Evolutionary conservation across 441 rosid species (phyloP).

Genomic region (Melastoma candidum): DNA sequence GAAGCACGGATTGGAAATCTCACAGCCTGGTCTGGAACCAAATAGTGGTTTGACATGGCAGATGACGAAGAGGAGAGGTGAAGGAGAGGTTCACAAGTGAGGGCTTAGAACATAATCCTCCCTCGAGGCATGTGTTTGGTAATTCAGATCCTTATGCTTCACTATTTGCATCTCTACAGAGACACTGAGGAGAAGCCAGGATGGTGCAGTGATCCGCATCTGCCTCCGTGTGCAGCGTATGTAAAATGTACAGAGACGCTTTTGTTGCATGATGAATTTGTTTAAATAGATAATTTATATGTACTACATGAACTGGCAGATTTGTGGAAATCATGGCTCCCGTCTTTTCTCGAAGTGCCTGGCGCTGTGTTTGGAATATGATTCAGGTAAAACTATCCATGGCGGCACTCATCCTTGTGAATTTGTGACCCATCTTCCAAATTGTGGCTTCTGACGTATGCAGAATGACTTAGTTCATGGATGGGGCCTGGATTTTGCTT

Average conservation of each 20-base stretch:
- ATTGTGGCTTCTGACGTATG: not conserved
- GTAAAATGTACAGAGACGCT: constrained; percentile 15
- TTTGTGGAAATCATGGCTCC: constrained; percentile 98
- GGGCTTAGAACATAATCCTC: constrained; percentile 7
- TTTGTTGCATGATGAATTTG: not conserved
- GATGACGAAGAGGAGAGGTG: constrained; percentile 83
- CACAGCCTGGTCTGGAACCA: constrained; percentile 94
- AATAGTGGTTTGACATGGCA: constrained; percentile 82
- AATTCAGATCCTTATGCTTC: not conserved
- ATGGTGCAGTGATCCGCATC: constrained; percentile 67
- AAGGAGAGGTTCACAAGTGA: constrained; percentile 83
- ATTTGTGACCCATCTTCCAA: too few relatives aligned
- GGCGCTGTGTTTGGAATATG: constrained; percentile 98
- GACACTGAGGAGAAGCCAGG: constrained; percentile 74
- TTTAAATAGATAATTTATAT: constrained; percentile 1
- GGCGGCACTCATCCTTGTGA: not conserved
- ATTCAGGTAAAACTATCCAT: constrained; percentile 47
- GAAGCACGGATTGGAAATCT: constrained; percentile 87
- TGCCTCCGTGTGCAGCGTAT: constrained; percentile 99
- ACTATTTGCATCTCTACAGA: constrained; percentile 25
- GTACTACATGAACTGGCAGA: constrained; percentile 27
- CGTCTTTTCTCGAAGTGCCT: constrained; percentile 83
- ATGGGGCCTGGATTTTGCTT: constrained; percentile 96
- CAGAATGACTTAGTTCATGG: constrained; percentile 98
- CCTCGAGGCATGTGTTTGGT: not conserved